Evolutionary conservation across 2,329 filamentous ascomycete species (phyloP).

Genomic region (Corynespora cassiicola): DNA sequence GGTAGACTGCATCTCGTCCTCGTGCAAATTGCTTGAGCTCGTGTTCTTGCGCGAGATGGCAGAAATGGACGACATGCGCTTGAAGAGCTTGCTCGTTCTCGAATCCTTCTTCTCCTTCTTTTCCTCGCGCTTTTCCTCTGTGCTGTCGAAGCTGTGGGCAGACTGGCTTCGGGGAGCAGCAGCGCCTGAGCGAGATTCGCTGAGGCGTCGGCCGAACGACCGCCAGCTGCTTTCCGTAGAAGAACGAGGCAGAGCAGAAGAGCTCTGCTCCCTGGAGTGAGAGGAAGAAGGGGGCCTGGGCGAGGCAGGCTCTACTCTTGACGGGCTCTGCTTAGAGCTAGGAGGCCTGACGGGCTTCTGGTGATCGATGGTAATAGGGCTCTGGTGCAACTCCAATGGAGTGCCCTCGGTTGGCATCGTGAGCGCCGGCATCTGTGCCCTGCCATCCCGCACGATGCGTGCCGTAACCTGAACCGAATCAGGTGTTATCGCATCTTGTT

Average conservation of each 20-base stretch:
- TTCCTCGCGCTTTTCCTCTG: conserved; percentile 46
- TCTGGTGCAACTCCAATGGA: conserved; percentile 58
- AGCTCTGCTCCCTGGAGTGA: conserved; percentile 36
- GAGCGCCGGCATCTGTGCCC: conserved; percentile 35
- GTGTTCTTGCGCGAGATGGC: conserved; percentile 59
- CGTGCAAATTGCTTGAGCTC: conserved; percentile 45
- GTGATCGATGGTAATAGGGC: conserved; percentile 70
- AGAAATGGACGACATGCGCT: conserved; percentile 70
- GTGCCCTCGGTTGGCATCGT: conserved; percentile 58
- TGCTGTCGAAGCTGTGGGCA: conserved; percentile 33
- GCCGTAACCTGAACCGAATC: conserved; percentile 91
- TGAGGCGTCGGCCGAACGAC: conserved; percentile 43
- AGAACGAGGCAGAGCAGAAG: conserved; percentile 36
- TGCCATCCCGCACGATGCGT: conserved; percentile 75
- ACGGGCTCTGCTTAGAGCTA: conserved; percentile 32
- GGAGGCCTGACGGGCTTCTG: conserved; percentile 46
- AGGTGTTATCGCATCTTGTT: conserved; percentile 52
- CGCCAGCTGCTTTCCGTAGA: conserved; percentile 50
- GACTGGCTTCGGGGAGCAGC: conserved; percentile 35
- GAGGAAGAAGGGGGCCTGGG: conserved; percentile 38
- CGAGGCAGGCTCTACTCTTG: conserved; percentile 33
- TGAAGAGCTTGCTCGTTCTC: conserved; percentile 68
- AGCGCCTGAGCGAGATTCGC: conserved; percentile 40
- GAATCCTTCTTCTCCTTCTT: conserved; percentile 61
- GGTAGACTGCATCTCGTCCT: conserved; percentile 39